These are phyloP conservation scores for Pseudozyma hubeiensis DNA, from an alignment of 1,284 basidiomycete genomes.

Conservation along the genomic window DNA sequence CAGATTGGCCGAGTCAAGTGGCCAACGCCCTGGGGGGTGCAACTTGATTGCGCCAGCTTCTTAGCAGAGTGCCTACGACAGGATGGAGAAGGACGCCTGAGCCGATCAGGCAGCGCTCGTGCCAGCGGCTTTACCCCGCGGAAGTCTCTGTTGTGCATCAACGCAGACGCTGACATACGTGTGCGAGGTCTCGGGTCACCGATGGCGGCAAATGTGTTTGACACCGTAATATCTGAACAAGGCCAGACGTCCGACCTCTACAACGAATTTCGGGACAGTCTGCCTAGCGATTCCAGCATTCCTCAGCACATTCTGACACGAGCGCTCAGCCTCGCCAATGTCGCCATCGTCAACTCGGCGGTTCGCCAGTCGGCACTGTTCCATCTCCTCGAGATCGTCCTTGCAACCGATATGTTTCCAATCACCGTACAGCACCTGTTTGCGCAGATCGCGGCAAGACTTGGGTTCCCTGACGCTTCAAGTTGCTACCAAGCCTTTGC, in stretches of 20 bases:
- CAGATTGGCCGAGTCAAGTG: constrained; percentile 31
- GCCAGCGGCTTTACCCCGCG: constrained; percentile 7
- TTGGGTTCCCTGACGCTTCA: constrained; percentile 78
- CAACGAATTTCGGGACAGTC: constrained; percentile 24
- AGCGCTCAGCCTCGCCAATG: constrained; percentile 82
- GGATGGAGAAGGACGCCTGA: constrained; percentile 17
- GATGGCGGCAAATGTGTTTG: constrained; percentile 75
- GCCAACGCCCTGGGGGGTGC: constrained; percentile 38
- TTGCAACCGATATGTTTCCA: constrained; percentile 70
- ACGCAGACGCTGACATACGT: constrained; percentile 80
- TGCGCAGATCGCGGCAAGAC: constrained; percentile 74
- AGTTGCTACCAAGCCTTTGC: constrained; percentile 83
- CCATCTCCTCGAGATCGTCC: constrained; percentile 80
- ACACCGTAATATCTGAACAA: constrained; percentile 24
- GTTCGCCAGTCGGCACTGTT: constrained; percentile 88
- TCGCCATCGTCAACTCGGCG: constrained; percentile 82
- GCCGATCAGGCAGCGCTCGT: constrained; percentile 16
- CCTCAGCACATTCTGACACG: constrained; percentile 83
- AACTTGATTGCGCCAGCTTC: constrained; percentile 73
- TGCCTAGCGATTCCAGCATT: constrained; percentile 69
- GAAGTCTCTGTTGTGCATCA: constrained; percentile 24
- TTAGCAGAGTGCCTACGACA: constrained; percentile 72
- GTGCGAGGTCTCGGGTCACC: constrained; percentile 82
- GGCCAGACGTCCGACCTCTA: constrained; percentile 37
- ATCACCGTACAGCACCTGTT: constrained; percentile 78